Base-by-base conservation (phyloP, 805 yeast species). In the Lachancea sp. region DNA sequence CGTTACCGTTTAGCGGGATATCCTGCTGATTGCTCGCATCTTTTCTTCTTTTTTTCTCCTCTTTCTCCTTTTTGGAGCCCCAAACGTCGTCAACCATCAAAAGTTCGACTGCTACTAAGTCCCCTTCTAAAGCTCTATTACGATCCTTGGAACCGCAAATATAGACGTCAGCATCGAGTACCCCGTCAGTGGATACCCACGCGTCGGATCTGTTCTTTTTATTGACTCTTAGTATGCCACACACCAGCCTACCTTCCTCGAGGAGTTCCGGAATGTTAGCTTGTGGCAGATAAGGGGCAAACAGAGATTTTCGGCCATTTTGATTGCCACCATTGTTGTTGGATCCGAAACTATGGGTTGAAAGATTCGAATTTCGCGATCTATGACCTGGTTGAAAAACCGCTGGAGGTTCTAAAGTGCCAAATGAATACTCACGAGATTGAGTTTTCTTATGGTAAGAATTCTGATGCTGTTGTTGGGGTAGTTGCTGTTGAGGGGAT, bases 111-210 rank as follows among this genome's bases (percentile, higher is more conserved):
- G 98, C 98, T 29, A 92, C 98, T 38, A 87, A 68, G 61, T 92
- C 98, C 42, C 97, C 96, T 64, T 92, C 98, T 40, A 92, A 69
- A 2, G 98, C 97, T 60, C 98, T 80, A 64, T 92, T 92, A 61
- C 98, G 83, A 64, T 92, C 98, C 61, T 92, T 92, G 8, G 97
- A 89, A 8, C 98, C 98, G 68, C 97, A 92, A 50, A 92, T 92
- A 58, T 88, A 92, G 46, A 92, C 87, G 63, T 92, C 98, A 0
- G 98, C 95, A 63, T 92, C 98, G 47, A 92, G 72, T 23, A 89
- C 74, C 1, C 96, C 96, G 60, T 89, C 97, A 1, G 97, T 90
- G 5, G 96, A 79, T n/a, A 92, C 97, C 65, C 94, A 92, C 0
- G 98, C 98, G 65, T 92, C 97, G 1, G 96, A 87, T 54, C 98